phyloP scores from a whole-genome alignment of 2,329 filamentous ascomycete species.

The Sarocladiaceae sp. region DNA sequence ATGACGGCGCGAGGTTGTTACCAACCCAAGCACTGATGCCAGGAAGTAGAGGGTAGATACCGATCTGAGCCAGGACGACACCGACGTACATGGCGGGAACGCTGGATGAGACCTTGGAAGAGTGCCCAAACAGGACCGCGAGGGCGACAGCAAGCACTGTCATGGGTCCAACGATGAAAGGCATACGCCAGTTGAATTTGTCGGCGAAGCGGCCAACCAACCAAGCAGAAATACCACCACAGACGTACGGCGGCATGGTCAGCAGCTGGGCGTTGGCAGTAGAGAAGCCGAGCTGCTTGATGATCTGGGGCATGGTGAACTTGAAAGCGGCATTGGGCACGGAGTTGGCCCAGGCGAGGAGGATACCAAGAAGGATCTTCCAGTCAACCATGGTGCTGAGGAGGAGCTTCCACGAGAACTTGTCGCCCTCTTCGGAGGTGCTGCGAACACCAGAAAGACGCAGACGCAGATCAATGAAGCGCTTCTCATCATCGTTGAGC shows the following conservation, averaged over 20 bases:
- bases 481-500: slow-evolving; percentile 31
- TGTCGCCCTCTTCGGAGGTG: slow-evolving; percentile 26
- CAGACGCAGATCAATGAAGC: slow-evolving; percentile 17
- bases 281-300: slow-evolving; percentile 41
- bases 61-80: slow-evolving; percentile 57
- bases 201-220: slow-evolving; percentile 9
- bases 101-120: neutral
- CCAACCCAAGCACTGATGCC: slow-evolving; percentile 18
- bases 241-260: slow-evolving; percentile 3
- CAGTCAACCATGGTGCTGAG: slow-evolving; percentile 35
- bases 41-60: slow-evolving; percentile 26
- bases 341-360: slow-evolving; percentile 15
- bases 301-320: slow-evolving; percentile 10
- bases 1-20: slow-evolving; percentile 18
- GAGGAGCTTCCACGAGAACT: slow-evolving; percentile 33
- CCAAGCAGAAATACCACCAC: neutral
- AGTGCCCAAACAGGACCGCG: neutral
- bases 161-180: neutral
- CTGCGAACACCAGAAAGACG: slow-evolving; percentile 18
- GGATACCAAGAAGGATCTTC: slow-evolving; percentile 27
- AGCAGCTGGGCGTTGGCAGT: slow-evolving; percentile 29
- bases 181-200: slow-evolving; percentile 7
- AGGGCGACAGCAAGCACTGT: neutral
- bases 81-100: slow-evolving; percentile 45
- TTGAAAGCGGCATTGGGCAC: slow-evolving; percentile 3